Evolutionary conservation across 2,329 filamentous ascomycete genomes (phyloP).

Genomic region (Cryphonectria radicalis): DNA sequence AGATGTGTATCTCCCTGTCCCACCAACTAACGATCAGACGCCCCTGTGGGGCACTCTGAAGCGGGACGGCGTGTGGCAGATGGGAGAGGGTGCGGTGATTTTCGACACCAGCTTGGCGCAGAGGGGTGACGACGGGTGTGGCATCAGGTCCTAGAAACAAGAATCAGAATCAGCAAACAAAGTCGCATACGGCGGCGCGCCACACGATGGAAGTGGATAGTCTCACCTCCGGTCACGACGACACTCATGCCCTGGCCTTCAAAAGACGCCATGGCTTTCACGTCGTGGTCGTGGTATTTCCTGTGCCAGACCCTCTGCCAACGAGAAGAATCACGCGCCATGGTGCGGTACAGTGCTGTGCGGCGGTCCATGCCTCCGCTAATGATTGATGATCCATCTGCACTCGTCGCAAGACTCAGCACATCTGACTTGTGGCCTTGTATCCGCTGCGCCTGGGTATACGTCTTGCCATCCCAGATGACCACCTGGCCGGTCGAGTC

Average conservation of each 20-base stretch:
- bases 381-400: conserved; percentile 79
- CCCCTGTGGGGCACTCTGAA: conserved; percentile 73
- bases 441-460: conserved; percentile 83
- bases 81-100: conserved; percentile 81
- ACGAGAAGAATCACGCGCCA: conserved; percentile 60
- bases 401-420: conserved; percentile 80
- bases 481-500: conserved; percentile 93
- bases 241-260: conserved; percentile 84
- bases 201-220: neutral
- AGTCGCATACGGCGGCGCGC: neutral
- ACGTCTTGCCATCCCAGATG: conserved; percentile 93
- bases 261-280: conserved; percentile 91
- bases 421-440: conserved; percentile 89
- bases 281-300: conserved; percentile 89
- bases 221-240: conserved; percentile 84
- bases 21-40: conserved; percentile 89
- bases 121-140: conserved; percentile 77
- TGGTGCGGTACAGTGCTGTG: conserved; percentile 80
- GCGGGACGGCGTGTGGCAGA: conserved; percentile 76
- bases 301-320: conserved; percentile 89
- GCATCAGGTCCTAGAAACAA: conserved; percentile 74
- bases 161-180: conserved; percentile 37
- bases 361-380: conserved; percentile 91
- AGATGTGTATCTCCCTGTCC: conserved; percentile 85
- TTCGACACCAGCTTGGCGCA: conserved; percentile 77